Evolutionary conservation across 2,329 filamentous ascomycete genomes (phyloP), one percentile per base, ranked within the genome.

Genomic region (Fusarium sp.): DNA sequence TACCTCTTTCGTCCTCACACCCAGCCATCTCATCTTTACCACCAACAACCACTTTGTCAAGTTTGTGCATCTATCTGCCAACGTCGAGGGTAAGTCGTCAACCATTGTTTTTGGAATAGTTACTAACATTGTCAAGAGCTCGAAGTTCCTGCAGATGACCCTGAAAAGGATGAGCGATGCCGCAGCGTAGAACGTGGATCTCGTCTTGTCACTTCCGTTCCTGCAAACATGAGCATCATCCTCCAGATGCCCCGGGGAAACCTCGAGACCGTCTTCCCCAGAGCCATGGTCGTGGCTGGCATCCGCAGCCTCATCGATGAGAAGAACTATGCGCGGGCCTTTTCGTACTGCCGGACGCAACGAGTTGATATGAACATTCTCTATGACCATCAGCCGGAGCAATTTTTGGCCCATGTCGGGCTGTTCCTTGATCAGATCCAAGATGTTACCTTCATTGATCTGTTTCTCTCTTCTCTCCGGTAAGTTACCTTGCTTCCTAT

Each of bases 321-420:
- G 35, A 94, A 93, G 81, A 91, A 97, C 77, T 99, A 98, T 79
- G 90, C 89, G 58, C 91, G 90, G 61, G 97, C 97, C 0, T 99
- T 98, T 80, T 86, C 93, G 25, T 92, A 95, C 71, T 98, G 97
- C 81, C 91, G 97, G 60, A 96, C 92, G 25, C 97, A 99, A 81
- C 91, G 97, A 76, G 97, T 99, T 1, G 97, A 99, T 79, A 95
- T 98, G 93, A 99, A 99, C 79, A 96, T 99, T 70, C 86, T 99
- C 3, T 96, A 97, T 79, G 97, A 99, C 79, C 94, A 98, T 83
- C 91, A 91, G n/a, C 95, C 96, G 0, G 88, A 91, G 40, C 94
- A 97, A 75, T 98, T 99, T 80, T 88, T 98, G 81, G 85, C 88
- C 5, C 94, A 92, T 74, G 89, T 98, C 13, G 87, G 88, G 1